Base-by-base conservation (phyloP, 495 filamentous ascomycete genomes). In the Cryomyces minteri region DNA sequence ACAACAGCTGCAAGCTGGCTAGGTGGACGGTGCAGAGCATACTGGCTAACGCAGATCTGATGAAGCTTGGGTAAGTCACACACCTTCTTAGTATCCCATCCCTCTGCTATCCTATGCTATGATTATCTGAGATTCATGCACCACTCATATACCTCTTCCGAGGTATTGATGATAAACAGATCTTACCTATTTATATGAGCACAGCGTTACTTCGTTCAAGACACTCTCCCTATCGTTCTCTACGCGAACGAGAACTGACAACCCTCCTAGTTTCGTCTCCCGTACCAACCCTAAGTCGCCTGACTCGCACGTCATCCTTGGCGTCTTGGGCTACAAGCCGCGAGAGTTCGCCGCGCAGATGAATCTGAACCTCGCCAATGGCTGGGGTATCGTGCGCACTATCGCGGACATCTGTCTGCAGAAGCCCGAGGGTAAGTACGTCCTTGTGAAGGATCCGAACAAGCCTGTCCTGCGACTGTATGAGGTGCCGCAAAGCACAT, bases 311-410 rank as follows among this genome's bases (percentile, higher is more conserved):
- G 83, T 96, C 58, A 76, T 98, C 49, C 81, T 98, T 36, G 92
- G 92, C 51, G 92, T 96, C 45, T 76, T 92, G 5, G 85, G 85
- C 64, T 94, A 94, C 76, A 96, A 96, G 70, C 90, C 90, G 32
- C 76, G 79, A 54, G 92, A 98, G 55, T 95, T 98, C 56, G 92
- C 92, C 42, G 72, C 74, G 61, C 90, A 98, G 71, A 98, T 98
- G 90, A 94, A 94, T 62, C 66, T 98, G 51, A 88, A 85, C 59
- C 74, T 96, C 36, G 79, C 79, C 57, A 98, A 96, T 65, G 92
- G 92, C 49, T 98, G 92, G 92, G 90, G 88, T 64, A 96, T 98
- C 46, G 92, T 98, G 39, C 82, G 90, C 49, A 96, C 92, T 10
- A 90, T 98, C 51, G 80, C 84, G 47, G 90, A 98, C 63, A 92